Percentiles rank a stretch among this genome's conserved stretches.
These are phyloP conservation scores for Arabidopsis thaliana DNA, from an alignment of 345 rosid species.

Conservation along the genomic window DNA sequence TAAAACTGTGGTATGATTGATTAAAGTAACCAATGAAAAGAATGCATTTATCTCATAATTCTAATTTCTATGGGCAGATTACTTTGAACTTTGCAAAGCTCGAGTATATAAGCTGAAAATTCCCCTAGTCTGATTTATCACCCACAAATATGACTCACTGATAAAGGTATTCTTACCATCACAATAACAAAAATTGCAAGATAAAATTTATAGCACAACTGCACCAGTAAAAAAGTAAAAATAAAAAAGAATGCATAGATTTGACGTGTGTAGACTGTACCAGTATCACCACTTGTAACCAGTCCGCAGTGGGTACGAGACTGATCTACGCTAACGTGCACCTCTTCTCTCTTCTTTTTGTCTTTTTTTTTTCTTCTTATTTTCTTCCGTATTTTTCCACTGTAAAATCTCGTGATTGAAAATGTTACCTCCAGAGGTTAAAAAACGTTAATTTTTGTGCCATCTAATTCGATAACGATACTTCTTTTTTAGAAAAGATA, in stretches of 20 bases:
- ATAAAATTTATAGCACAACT: neutral
- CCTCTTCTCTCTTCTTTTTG: constrained; percentile 19
- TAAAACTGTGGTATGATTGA: no score
- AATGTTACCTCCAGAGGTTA: neutral
- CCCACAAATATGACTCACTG: no score
- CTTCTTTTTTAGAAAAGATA: neutral
- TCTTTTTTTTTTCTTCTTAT: neutral
- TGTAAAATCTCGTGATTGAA: neutral
- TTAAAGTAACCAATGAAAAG: no score
- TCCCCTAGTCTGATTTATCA: no score
- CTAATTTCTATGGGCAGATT: no score
- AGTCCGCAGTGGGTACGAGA: constrained; percentile 28
- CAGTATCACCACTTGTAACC: constrained; percentile 21
- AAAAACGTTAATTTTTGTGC: neutral
- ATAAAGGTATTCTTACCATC: no score
- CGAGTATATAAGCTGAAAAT: no score
- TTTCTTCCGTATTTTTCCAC: neutral
- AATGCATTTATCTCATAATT: no score
- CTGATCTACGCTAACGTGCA: constrained; percentile 16
- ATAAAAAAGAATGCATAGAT: constrained; percentile 3
- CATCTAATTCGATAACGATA: neutral
- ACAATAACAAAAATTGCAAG: neutral
- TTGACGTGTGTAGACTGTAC: constrained; percentile 35
- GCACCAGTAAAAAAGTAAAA: constrained; percentile 2
- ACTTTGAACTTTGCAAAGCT: no score